Evolutionary conservation across 2,329 filamentous ascomycete species (phyloP), one percentile per base, ranked within the genome.

Genomic region (Microcyclospora pomicola): DNA sequence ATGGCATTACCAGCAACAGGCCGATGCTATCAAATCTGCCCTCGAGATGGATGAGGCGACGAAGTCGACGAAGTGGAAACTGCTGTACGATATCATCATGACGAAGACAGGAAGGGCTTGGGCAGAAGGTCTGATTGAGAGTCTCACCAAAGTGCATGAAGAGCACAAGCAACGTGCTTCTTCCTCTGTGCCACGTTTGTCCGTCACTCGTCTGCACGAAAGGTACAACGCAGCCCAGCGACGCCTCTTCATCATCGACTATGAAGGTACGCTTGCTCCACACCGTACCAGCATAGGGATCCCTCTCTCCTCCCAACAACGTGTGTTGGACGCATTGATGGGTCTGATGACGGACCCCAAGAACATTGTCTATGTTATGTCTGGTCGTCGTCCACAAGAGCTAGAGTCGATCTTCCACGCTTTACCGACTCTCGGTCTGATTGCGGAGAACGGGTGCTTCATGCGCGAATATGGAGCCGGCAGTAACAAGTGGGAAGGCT

Each of bases 391-490:
- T 48, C 83, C 86, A 0, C 83, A 92, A 50, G 86, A 95, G 52
- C 76, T 95, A 27, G 85, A 94, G 49, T 75, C 80, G 4, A 69
- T 92, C 1, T 95, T 96, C 68, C 78, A 79, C 37, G 75, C 81
- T 15, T 80, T 95, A 1, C 81, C 83, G 5, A 80, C 81, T 42
- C 66, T 95, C 2, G 91, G 91, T 2, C 68, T 96, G 4, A 92
- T 96, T 46, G 88, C 88, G 0, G 88, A 96, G 62, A 95, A 94
- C 47, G 88, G 88, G 2, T 93, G 84, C 57, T 96, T 92, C 61
- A 66, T 95, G 40, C 83, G 82, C 49, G 73, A 83, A 45, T 75
- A 73, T 33, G 72, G 76, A 14, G 42, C 40, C 4, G 39, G 47
- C n/a, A 46, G 56, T 13, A 69, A 73, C 15, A 69, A 73, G 28